Evolutionary conservation across 1,284 basidiomycete species (phyloP).

Genomic region (Cutaneotrichosporon sp.): DNA sequence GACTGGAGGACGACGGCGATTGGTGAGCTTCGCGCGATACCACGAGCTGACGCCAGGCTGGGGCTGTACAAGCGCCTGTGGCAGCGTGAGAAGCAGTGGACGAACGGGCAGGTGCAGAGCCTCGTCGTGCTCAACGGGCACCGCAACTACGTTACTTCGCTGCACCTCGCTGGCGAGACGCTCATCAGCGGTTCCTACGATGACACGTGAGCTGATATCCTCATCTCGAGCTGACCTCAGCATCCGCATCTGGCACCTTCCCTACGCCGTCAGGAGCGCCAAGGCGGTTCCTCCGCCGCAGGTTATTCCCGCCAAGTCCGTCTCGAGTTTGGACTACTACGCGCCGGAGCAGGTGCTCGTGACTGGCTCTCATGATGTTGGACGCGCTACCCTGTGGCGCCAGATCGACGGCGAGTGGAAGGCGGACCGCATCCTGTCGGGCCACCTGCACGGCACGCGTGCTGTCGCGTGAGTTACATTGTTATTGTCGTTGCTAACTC

Average conservation of each 20-base stretch:
- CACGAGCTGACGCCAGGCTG: constrained; percentile 33
- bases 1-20: constrained; percentile 63
- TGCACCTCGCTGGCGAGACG: constrained; percentile 66
- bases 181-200: constrained; percentile 88
- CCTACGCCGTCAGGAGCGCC: constrained; percentile 59
- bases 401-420: constrained; percentile 67
- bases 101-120: constrained; percentile 63
- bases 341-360: constrained; percentile 84
- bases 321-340: constrained; percentile 85
- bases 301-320: constrained; percentile 65
- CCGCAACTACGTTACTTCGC: constrained; percentile 82
- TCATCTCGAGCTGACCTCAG: constrained; percentile 50
- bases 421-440: constrained; percentile 77
- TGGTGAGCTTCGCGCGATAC: constrained; percentile 56
- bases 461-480: constrained; percentile 42
- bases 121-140: constrained; percentile 78
- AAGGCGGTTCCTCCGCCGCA: constrained; percentile 23
- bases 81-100: constrained; percentile 83
- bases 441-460: constrained; percentile 55
- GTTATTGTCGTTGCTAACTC: constrained; percentile 27
- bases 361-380: constrained; percentile 88
- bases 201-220: constrained; percentile 57
- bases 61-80: constrained; percentile 81
- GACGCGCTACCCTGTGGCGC: constrained; percentile 75
- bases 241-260: constrained; percentile 83